Base-by-base conservation (phyloP, 1,139 yeast genomes). In the Petasospora fabianii region DNA sequence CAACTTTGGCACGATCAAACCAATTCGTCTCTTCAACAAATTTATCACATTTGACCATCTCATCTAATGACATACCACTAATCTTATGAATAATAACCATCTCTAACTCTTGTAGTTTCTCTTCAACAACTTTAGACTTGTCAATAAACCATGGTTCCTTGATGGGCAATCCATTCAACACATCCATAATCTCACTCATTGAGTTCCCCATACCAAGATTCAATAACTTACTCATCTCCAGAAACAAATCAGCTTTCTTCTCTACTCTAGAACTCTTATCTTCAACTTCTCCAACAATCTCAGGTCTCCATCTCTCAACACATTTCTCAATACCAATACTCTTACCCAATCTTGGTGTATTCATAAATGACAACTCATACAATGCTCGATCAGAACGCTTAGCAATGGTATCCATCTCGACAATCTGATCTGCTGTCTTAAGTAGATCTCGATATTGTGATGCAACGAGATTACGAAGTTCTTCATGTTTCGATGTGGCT, bases 391-490 rank as follows among this genome's bases (percentile, higher is more conserved):
- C 57, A 22, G 59, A 56, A 1, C 20, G 30, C 5, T 41, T 50
- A 1, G 77, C 67, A 10, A 67, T 50, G 2, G 55, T 53, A 47
- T 75, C 67, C 79, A 82, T 78, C 6, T 61, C 62, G 30, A 73
- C 74, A 27, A 84, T 80, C 44, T 77, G 76, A 52, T 83, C 88
- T 1, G 90, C 85, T 6, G 84, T 82, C 28, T 73, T 66, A 27
- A 84, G 68, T 51, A 84, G 64, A 50, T 83, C 88, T 39, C 85
- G 65, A 57, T 82, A 83, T 55, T 80, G 77, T 29, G 63, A 63
- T 4, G 88, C 86, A 10, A 84, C 87, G 32, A 82, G 63, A 3
- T 62, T 52, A 42, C 83, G 75, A 21, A 83, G 64, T 37, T 77
- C 77, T 13, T 59, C 54, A 47, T 66, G 61, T 47, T 69, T 42